phyloP scores from a whole-genome alignment of 176 grass and related monocot genomes.

The Avena sativa region DNA sequence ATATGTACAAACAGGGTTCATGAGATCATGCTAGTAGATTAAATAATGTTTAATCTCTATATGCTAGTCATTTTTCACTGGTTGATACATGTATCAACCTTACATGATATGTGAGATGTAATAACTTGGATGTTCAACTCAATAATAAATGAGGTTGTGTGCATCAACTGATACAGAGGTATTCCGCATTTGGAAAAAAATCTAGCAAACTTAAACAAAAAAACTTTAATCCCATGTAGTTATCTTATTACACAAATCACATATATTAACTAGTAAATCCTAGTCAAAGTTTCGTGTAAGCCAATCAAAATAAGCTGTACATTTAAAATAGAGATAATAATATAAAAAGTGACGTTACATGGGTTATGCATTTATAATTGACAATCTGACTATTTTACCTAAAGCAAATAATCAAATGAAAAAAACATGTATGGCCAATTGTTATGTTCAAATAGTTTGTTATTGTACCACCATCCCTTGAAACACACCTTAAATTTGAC shows the following conservation, averaged over 20 bases:
- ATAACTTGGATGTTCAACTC: no score
- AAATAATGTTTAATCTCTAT: no score
- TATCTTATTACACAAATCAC: background rate
- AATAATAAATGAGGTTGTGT: no score
- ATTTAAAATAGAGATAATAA: background rate
- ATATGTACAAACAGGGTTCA: no score
- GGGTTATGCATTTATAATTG: background rate
- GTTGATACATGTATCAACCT: no score
- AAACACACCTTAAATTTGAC: no score
- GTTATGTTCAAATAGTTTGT: no score
- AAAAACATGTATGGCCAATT: background rate
- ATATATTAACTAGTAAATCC: background rate
- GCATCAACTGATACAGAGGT: no score
- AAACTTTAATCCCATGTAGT: background rate
- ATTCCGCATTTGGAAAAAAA: background rate
- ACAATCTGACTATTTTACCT: background rate
- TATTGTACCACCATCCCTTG: no score
- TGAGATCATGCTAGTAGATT: no score
- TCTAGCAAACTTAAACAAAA: background rate
- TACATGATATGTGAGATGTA: no score
- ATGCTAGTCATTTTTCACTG: no score
- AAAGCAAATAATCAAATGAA: background rate
- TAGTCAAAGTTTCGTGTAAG: background rate
- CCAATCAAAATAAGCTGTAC: background rate
- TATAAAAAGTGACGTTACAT: background rate